Base-by-base conservation (phyloP, 2,329 filamentous ascomycete species). In the Ascochyta pisi region DNA sequence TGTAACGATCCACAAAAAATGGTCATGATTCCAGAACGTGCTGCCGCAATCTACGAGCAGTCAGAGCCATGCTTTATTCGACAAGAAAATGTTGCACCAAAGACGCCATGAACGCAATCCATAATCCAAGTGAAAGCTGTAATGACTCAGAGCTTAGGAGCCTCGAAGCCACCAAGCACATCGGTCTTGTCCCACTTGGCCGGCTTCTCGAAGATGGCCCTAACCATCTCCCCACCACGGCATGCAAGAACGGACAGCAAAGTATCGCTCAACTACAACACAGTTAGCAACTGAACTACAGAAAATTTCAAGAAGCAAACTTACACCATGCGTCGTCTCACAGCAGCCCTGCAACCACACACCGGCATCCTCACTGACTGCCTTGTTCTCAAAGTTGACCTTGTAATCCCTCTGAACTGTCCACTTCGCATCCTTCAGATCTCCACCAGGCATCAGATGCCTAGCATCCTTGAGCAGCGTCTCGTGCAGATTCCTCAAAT, bases 291-390 rank as follows among this genome's bases (percentile, higher is more conserved):
- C 19, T 7, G 33, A 7, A 15, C 23, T 8, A 33, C n/a, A 19
- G 1, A 23, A 33, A 31, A n/a, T 3, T 29, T 15, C 33, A 38
- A 50, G 27, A 22, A 35, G 9, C 47, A 29, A 38, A 87, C 89
- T 86, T 84, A 94, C 89, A 57, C 94, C 94, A 76, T 98, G 94
- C 31, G 92, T 96, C 59, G 83, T 86, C 80, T 98, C 93, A 73
- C 92, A 96, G 79, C 93, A 97, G 29, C 94, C 94, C 75, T 98
- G 95, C 66, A 98, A 81, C 89, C 91, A 98, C 55, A 98, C 82
- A 3, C 93, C 93, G 13, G 91, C 89, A 40, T 88, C 86, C 0
- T 82, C 72, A n/a, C 86, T 83, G 31, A 98, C 89, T 43, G 84
- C 82, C 27, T 84, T 87, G 1, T 84, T 79, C 44, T 84, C 82